Evolutionary conservation across 139 green algal species (phyloP), one percentile per base, ranked within the genome.

Genomic region (Chlorella sp.): DNA sequence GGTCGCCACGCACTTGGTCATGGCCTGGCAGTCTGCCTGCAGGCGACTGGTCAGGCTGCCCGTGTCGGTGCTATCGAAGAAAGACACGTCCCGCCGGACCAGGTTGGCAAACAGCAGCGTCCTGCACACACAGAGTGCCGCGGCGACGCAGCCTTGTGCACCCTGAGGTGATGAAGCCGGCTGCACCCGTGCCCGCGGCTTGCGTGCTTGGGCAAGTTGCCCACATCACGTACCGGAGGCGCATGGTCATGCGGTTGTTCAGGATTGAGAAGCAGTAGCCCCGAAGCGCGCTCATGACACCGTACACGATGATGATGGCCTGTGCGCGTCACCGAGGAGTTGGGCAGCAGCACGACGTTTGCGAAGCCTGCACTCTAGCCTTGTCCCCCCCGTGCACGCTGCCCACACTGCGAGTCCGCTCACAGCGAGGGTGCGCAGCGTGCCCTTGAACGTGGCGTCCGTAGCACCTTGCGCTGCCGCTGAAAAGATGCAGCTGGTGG

Each of bases 221-320:
- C n/a, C n/a, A n/a, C n/a, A n/a, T n/a, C n/a, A n/a, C n/a, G n/a
- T n/a, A 88, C 83, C 86, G 83, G 3, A 93, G 81, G 17, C 82
- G 71, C 36, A 88, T 81, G 23, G 88, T 87, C 70, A 95, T 83
- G 26, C 87, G 82, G 33, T 88, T 91, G 72, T 93, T 91, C 51
- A 95, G 78, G 14, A 93, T 72, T 30, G 76, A 81, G 75, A 95
- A 94, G 31, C 83, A 77, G 67, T 84, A 86, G 35, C 90, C 90
- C n/a, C 90, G 80, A 5, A 90, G 50, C 0, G 83, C 83, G 0
- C 87, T 86, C 62, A 80, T 86, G 22, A 86, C 35, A 10, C 84
- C 85, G 62, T 88, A 95, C n/a, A 72, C 75, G 2, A 84, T 49
- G 0, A 88, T 81, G 31, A 85, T 72, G 26, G 62, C 73, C 80